Evolutionary conservation across 352 stramenopile genomes (phyloP), one percentile per base, ranked within the genome.

Genomic region (Globisporangium heterothallicum): DNA sequence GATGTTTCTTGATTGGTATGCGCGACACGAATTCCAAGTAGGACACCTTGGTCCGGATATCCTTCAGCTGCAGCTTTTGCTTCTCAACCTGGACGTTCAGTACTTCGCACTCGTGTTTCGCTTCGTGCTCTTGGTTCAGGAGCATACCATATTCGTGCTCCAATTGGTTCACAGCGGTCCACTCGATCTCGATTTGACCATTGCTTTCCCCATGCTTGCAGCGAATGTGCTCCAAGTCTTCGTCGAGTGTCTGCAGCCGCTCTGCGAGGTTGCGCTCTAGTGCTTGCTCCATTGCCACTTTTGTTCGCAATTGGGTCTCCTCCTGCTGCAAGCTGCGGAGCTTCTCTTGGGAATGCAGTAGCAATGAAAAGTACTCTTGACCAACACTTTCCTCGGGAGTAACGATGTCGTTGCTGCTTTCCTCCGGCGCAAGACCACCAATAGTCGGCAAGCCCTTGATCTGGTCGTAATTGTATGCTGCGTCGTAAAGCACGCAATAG

Each of bases 11-110:
- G 48, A 86, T 61, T 8, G 74, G 74, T 1, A 65, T 67, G 12
- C 62, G 71, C 16, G 72, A 83, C 12, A 84, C 64, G 41, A 82
- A 79, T 45, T 86, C 75, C 35, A 87, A 42, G 41, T 81, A 86
- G 9, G 65, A 54, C 32, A 74, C 66, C 40, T 84, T 74, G 18
- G 59, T 70, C 1, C 68, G 72, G 2, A 84, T 54, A n/a, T 85
- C 71, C 21, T 62, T 38, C 0, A 86, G 51, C 30, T 72, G 61
- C 2, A 49, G 46, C 38, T 56, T 47, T 8, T 85, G 71, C n/a
- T 56, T 75, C 0, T 72, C 53, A 13, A 78, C 56, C n/a, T 87
- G 70, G 0, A 61, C 10, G 0, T 55, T 49, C 16, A 86, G 58
- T 3, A 58, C 44, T 3, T 80, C 73, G 26, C 66, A 84, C 46